A percentile compares a stretch with the other conserved stretches of the same genome.
phyloP scores from a whole-genome alignment of 1,284 basidiomycete genomes.

The Afroboletus lepidellus region DNA sequence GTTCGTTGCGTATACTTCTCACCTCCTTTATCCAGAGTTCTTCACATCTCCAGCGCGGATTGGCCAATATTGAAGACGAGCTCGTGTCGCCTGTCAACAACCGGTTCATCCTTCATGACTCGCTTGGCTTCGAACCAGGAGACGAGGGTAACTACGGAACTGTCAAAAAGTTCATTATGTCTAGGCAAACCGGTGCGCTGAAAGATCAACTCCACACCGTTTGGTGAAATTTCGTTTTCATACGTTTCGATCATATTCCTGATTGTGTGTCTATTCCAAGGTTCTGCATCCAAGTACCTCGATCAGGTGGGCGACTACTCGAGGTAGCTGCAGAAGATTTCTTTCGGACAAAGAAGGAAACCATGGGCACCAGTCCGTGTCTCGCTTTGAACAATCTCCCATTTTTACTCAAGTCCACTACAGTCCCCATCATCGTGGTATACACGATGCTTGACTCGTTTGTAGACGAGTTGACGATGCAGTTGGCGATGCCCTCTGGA shows the following conservation, averaged over 20 bases:
- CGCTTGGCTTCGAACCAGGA: slow-evolving; percentile 2
- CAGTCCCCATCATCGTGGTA: slow-evolving; percentile 3
- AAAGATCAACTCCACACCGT: slow-evolving; percentile 1
- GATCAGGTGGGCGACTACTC: background rate
- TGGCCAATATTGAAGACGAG: background rate
- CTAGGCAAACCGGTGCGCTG: background rate
- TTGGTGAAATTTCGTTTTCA: background rate
- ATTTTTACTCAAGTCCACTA: background rate
- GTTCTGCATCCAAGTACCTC: slow-evolving; percentile 3
- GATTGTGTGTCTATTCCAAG: background rate
- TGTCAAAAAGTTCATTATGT: slow-evolving; percentile 1
- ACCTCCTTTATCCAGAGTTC: background rate
- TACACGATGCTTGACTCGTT: background rate
- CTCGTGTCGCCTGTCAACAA: slow-evolving; percentile 1
- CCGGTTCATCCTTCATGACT: slow-evolving; percentile 8
- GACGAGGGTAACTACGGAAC: background rate
- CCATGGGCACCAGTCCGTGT: slow-evolving; percentile 1
- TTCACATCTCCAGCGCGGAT: background rate
- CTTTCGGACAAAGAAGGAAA: background rate
- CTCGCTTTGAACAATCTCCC: background rate
- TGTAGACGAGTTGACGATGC: background rate
- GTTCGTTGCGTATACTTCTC: background rate
- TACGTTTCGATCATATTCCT: background rate
- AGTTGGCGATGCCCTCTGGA: background rate
- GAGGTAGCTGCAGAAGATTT: slow-evolving; percentile 4